Evolutionary conservation across 768 basidiomycete genomes (phyloP), one percentile per base, ranked within the genome.

Genomic region (Melanogaster broomeanus): DNA sequence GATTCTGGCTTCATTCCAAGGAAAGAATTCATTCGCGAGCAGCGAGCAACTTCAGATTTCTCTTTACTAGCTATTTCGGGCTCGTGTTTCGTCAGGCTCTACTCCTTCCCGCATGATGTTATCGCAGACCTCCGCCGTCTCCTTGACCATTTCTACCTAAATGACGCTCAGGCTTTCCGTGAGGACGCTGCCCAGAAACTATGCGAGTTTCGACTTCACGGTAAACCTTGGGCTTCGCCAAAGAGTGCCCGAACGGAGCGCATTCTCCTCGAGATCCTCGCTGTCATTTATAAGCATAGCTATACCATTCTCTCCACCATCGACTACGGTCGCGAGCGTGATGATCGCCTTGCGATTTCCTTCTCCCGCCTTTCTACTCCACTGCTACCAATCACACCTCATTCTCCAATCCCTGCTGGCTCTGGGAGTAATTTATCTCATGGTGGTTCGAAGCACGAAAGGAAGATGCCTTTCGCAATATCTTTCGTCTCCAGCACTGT

Each of bases 261-360:
- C 56, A 81, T 90, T 50, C 71, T 90, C 37, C 69, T 90, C 53
- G 82, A 87, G 58, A 79, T 90, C 51, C 67, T 90, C 47, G 70
- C 78, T 31, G 72, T 83, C 57, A 70, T 90, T 37, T 82, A 84
- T 62, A 78, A 79, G 49, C 78, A 78, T 61, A 84, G 85, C 35
- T 87, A 82, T 62, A 70, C 71, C 21, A 84, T 83, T 57, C 72
- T 89, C 9, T 87, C 87, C 19, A 79, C 79, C 38, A 74, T 90
- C 55, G 88, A 89, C 69, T 90, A 90, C 65, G 89, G 88, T 28
- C 77, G 86, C 49, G 88, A 90, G 66, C 75, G 72, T 38, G 89
- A 90, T 59, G 88, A 90, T 68, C 80, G 84, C 37, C 63, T 90
- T 9, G 80, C 82, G 45, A 78, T 90, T 61, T 78, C 85, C 18